Conservation (phyloP, 139 green algal genomes). For the Nannochloris sp. region DNA sequence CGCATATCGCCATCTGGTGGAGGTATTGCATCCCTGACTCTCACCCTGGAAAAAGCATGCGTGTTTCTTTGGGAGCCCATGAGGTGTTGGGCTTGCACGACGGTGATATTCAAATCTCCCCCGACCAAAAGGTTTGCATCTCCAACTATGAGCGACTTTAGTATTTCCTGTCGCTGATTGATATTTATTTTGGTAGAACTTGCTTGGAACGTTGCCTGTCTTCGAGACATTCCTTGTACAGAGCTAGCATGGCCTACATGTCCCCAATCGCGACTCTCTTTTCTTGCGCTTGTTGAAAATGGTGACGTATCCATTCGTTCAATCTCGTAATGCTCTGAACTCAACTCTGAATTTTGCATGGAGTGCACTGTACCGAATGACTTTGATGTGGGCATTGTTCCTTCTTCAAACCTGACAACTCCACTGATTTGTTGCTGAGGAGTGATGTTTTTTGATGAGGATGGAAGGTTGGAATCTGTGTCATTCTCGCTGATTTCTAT, state of each 20-base stretch:
- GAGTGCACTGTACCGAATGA: not conserved
- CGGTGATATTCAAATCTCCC: constrained; percentile 41
- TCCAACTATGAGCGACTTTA: constrained; percentile 20
- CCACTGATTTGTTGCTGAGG: not conserved
- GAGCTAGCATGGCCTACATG: not conserved
- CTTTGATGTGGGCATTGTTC: too few species aligned
- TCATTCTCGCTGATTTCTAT: too few species aligned
- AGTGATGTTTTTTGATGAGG: not conserved
- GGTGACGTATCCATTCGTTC: too few species aligned
- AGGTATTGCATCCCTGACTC: constrained; percentile 25
- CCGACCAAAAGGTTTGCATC: constrained; percentile 45
- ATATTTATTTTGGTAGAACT: not conserved
- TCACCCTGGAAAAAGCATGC: constrained; percentile 39
- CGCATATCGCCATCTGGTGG: constrained; percentile 11
- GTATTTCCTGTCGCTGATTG: constrained; percentile 22
- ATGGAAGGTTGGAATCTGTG: too few species aligned
- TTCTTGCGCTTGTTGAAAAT: not conserved
- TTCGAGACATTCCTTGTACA: not conserved
- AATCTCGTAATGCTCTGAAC: too few species aligned
- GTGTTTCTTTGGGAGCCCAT: constrained; percentile 16
- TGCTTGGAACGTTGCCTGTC: not conserved
- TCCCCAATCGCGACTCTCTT: not conserved
- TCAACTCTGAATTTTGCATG: not conserved
- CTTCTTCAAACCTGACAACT: not conserved
- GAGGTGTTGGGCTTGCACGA: constrained; percentile 37